Percentiles rank a stretch among this genome's conserved stretches.
Evolutionary conservation across 768 basidiomycete species (phyloP).

Genomic region (Termitomyces sp.): DNA sequence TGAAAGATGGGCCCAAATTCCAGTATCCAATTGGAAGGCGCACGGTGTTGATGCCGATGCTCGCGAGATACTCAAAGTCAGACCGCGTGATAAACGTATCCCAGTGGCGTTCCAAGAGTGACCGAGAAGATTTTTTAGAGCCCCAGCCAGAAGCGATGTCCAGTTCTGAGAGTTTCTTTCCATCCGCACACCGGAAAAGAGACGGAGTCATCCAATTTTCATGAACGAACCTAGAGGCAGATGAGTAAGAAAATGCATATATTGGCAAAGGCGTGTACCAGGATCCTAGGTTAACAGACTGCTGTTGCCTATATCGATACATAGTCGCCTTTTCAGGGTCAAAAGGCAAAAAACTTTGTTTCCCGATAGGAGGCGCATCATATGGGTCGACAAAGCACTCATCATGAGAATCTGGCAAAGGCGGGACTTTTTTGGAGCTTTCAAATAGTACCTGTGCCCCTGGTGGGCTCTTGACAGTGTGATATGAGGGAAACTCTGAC

Average conservation of each 20-base stretch:
- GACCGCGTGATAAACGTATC: conserved; percentile 61
- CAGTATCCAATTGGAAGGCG: conserved; percentile 61
- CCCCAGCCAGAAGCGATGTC: conserved; percentile 67
- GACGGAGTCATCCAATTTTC: conserved; percentile 76
- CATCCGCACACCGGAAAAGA: conserved; percentile 54
- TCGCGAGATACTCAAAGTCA: conserved; percentile 65
- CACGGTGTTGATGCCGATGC: conserved; percentile 65
- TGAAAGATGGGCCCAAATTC: conserved; percentile 50
- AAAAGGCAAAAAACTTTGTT: conserved; percentile 41
- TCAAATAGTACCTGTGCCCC: conserved; percentile 2
- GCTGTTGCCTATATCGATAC: conserved; percentile 59
- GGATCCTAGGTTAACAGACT: conserved; percentile 60
- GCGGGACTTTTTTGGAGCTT: neutral
- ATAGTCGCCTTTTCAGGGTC: conserved; percentile 44
- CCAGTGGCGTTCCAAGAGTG: conserved; percentile 69
- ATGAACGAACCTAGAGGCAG: conserved; percentile 53
- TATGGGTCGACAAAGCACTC: conserved; percentile 27
- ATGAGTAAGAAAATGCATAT: neutral
- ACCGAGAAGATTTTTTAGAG: conserved; percentile 34
- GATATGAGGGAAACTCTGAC: neutral
- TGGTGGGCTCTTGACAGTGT: neutral
- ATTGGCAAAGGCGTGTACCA: conserved; percentile 33
- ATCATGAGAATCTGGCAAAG: neutral
- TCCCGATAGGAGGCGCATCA: conserved; percentile 20
- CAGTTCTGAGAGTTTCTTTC: conserved; percentile 46